A percentile compares a stretch with the other conserved stretches of the same genome.
Evolutionary conservation across 768 basidiomycete genomes (phyloP).

Genomic region (Obba rivulosa): DNA sequence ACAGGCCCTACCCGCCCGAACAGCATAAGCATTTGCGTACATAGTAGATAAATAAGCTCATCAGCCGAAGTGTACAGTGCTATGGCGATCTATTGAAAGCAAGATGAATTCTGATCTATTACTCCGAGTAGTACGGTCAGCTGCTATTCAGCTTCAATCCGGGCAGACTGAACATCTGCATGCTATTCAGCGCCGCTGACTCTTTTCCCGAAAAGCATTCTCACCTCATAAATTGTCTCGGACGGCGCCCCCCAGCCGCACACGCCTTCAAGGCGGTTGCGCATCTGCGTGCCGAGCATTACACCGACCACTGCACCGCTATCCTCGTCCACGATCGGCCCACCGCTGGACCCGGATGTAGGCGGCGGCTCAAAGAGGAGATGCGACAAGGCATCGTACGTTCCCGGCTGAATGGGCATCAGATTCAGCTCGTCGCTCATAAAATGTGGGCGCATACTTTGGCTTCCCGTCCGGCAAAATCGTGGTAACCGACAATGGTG

Average conservation of each 20-base stretch:
- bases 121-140: too few relatives aligned
- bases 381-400: conserved; percentile 60
- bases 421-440: background rate
- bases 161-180: conserved; percentile 51
- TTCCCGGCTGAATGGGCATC: conserved; percentile 45
- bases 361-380: conserved; percentile 51
- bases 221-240: conserved; percentile 60
- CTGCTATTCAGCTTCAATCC: conserved; percentile 31
- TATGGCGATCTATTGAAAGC: too few relatives aligned
- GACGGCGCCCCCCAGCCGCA: conserved; percentile 60
- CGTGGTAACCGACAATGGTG: conserved; percentile 51
- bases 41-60: too few relatives aligned
- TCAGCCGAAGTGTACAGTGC: too few relatives aligned
- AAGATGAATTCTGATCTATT: too few relatives aligned
- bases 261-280: conserved; percentile 46
- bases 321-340: conserved; percentile 58
- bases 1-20: too few relatives aligned
- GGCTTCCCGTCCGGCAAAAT: conserved; percentile 52
- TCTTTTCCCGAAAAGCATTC: conserved; percentile 9
- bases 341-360: conserved; percentile 63
- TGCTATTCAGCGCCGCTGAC: background rate
- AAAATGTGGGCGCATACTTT: conserved; percentile 31
- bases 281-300: conserved; percentile 55
- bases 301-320: conserved; percentile 62
- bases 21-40: too few relatives aligned